Evolutionary conservation across 108 stramenopile species (phyloP).

Genomic region (Cylindrotheca fusiformis): DNA sequence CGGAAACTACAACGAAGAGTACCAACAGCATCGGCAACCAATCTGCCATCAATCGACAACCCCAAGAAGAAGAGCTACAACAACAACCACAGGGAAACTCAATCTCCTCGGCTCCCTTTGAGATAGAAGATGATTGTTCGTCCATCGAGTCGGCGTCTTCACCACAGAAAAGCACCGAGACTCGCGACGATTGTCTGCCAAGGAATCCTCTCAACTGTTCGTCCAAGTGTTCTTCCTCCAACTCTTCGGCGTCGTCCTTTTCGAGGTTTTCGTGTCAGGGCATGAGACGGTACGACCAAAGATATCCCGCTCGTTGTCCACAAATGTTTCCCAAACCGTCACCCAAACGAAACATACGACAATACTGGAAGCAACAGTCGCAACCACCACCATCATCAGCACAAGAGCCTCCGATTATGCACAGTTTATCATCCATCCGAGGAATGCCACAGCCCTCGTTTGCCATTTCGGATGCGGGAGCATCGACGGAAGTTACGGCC

Average conservation of each 20-base stretch:
- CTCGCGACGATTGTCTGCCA: too few relatives aligned
- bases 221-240: not conserved
- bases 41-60: not conserved
- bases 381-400: too few relatives aligned
- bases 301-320: too few relatives aligned
- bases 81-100: not conserved
- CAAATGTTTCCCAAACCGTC: too few relatives aligned
- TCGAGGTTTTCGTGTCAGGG: too few relatives aligned
- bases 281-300: too few relatives aligned
- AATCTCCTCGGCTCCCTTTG: not conserved
- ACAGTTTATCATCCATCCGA: not conserved
- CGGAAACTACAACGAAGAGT: too few relatives aligned
- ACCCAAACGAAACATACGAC: too few relatives aligned
- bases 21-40: not conserved
- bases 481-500: slow-evolving; percentile 9
- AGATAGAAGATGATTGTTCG: slow-evolving; percentile 17
- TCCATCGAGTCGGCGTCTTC: slow-evolving; percentile 21
- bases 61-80: not conserved
- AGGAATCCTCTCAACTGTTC: too few relatives aligned
- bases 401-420: too few relatives aligned
- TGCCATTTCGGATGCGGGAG: slow-evolving; percentile 2
- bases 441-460: not conserved
- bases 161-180: slow-evolving; percentile 1
- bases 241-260: too few relatives aligned
- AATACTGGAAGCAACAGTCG: too few relatives aligned